Evolutionary conservation across 2,329 filamentous ascomycete genomes (phyloP), one percentile per base, ranked within the genome.

Genomic region (Rugonectria rugulosa): DNA sequence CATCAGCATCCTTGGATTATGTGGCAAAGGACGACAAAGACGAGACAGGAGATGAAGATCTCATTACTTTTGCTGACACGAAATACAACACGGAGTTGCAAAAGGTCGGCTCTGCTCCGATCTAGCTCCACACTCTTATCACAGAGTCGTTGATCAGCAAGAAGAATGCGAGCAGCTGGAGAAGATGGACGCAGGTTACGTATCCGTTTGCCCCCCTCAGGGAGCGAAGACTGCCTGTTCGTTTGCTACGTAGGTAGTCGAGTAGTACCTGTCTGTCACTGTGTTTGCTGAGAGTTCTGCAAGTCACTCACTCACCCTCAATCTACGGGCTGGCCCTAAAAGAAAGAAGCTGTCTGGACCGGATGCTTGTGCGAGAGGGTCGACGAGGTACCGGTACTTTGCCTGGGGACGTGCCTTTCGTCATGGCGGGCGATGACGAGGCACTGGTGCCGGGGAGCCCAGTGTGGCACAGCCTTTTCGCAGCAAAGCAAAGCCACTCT

Each of bases 391-490:
- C 64, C 57, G 64, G 59, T 71, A 71, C 69, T 53, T 62, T 40
- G 27, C 21, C 45, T 36, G 32, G 62, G 62, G 63, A 62, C 64
- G 59, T 66, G 57, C 60, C 61, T 59, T 56, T 58, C 57, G 58
- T 65, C 57, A 53, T 62, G 57, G 61, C 58, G 64, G 69, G 67
- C 66, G 73, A 75, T 76, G 73, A 75, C 73, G 73, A 76, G 73
- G 73, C 73, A 73, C 68, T 68, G 65, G 63, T 65, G 44, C 50
- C 48, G 55, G 50, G 41, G 53, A 55, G 52, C 37, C 48, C 48
- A 64, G 63, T 60, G 64, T 67, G 64, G 64, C 64, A 65, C 64
- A 67, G 64, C 61, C 24, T 23, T 51, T 51, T 32, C 12, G n/a
- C 10, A n/a, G 31, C 53, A 24, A 20, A 51, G 43, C 64, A 61